A percentile compares a stretch with the other conserved stretches of the same genome.
Conservation (phyloP, 306 rosid genomes). For the Cicer yamashitae region DNA sequence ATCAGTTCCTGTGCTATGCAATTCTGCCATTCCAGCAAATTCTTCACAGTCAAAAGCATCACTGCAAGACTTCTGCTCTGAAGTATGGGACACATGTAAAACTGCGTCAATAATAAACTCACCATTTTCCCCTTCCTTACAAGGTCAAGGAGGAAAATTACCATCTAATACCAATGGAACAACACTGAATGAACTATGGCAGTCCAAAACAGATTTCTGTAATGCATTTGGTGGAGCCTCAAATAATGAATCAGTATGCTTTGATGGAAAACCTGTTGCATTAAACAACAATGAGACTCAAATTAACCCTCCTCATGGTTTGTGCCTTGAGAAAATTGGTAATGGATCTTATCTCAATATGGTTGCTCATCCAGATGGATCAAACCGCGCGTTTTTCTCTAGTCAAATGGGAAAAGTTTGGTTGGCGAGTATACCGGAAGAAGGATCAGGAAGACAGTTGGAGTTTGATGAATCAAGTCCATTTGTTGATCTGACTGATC, state of each 20-base stretch:
- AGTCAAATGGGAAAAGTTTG: constrained; percentile 81
- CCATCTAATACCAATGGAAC: constrained; percentile 49
- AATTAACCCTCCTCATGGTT: constrained; percentile 62
- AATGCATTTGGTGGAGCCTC: constrained; percentile 82
- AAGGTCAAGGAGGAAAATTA: constrained; percentile 64
- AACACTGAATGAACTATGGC: constrained; percentile 76
- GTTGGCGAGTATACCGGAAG: constrained; percentile 78
- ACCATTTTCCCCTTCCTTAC: constrained; percentile 79
- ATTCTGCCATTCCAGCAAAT: constrained; percentile 67
- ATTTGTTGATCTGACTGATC: constrained; percentile 88
- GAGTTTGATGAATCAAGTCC: constrained; percentile 74
- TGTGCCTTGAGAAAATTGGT: constrained; percentile 94
- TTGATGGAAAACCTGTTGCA: constrained; percentile 72
- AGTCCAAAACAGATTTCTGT: constrained; percentile 80
- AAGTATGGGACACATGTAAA: constrained; percentile 84
- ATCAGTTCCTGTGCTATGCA: constrained; percentile 85
- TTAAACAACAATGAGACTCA: constrained; percentile 58
- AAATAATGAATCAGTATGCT: constrained; percentile 66
- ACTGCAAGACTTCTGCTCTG: constrained; percentile 63
- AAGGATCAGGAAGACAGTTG: constrained; percentile 70
- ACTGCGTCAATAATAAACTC: constrained; percentile 74
- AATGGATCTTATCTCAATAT: constrained; percentile 89
- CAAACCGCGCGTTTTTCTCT: constrained; percentile 87
- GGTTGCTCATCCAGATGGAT: constrained; percentile 95
- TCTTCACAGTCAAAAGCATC: constrained; percentile 74